These are phyloP conservation scores for Acer yangbiense DNA, from an alignment of 345 rosid species.

Conservation along the genomic window DNA sequence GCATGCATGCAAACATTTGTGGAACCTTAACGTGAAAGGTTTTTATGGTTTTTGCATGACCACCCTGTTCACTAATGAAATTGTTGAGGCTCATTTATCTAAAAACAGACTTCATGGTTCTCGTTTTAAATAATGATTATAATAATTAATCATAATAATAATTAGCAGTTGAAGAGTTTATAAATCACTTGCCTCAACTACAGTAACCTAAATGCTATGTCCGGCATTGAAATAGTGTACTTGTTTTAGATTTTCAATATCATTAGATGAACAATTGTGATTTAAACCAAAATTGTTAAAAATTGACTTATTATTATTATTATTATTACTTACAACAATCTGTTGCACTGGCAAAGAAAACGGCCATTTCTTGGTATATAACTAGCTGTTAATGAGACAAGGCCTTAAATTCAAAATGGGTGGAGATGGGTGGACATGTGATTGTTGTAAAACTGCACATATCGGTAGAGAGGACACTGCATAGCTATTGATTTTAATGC, in stretches of 20 bases:
- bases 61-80: background rate
- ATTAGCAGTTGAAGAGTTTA: background rate
- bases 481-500: background rate
- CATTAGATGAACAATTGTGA: background rate
- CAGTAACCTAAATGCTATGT: background rate
- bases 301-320: too few species aligned
- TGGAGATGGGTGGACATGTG: background rate
- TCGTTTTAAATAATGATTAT: background rate
- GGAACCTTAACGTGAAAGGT: background rate
- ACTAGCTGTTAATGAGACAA: background rate
- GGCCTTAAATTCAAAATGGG: background rate
- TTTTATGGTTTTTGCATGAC: background rate
- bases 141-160: too few species aligned
- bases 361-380: background rate
- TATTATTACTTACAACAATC: too few species aligned
- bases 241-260: background rate
- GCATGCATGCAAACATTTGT: background rate
- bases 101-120: background rate
- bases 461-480: background rate
- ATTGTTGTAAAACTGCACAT: background rate
- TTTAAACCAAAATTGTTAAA: too few species aligned
- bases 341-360: background rate
- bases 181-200: background rate
- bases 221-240: background rate
- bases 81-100: background rate